Conservation (phyloP, 2,329 filamentous ascomycete species). For the Sclerotiophoma versabilis region DNA sequence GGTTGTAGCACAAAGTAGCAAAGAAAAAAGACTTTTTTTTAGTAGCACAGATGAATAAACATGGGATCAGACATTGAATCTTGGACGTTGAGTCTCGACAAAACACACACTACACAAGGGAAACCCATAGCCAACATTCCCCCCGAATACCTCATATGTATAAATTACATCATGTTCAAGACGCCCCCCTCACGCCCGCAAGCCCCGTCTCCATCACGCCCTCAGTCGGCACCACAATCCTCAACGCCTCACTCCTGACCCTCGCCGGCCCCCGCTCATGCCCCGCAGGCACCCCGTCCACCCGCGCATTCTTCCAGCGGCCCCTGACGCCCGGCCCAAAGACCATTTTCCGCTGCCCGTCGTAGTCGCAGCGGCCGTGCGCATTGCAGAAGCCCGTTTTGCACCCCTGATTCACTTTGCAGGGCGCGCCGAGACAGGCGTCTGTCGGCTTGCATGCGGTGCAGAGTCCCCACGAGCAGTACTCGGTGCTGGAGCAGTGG, state of each 20-base stretch:
- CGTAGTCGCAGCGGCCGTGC: slow-evolving; percentile 40
- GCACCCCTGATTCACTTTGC: slow-evolving; percentile 38
- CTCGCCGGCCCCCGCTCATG: slow-evolving; percentile 38
- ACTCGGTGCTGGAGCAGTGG: not conserved
- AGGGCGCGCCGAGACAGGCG: slow-evolving; percentile 16
- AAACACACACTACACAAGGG: no score
- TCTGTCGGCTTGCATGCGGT: not conserved
- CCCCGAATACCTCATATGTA: no score
- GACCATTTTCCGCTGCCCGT: slow-evolving; percentile 26
- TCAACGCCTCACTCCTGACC: slow-evolving; percentile 41
- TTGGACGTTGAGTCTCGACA: no score
- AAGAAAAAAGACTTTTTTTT: no score
- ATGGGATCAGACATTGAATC: no score
- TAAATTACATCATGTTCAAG: no score
- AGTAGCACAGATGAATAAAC: no score
- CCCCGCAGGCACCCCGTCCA: slow-evolving; percentile 30
- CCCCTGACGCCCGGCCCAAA: slow-evolving; percentile 31
- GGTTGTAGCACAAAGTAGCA: no score
- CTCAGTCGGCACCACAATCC: slow-evolving; percentile 35
- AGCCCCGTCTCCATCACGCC: slow-evolving; percentile 30
- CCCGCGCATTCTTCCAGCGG: slow-evolving; percentile 24
- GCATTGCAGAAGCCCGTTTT: slow-evolving; percentile 45
- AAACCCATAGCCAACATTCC: no score
- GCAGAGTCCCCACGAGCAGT: slow-evolving; percentile 5
- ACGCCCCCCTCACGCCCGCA: not conserved